These are phyloP conservation scores for Phalaenopsis hybrid DNA, from an alignment of 116 monocot genomes.

Conservation along the genomic window DNA sequence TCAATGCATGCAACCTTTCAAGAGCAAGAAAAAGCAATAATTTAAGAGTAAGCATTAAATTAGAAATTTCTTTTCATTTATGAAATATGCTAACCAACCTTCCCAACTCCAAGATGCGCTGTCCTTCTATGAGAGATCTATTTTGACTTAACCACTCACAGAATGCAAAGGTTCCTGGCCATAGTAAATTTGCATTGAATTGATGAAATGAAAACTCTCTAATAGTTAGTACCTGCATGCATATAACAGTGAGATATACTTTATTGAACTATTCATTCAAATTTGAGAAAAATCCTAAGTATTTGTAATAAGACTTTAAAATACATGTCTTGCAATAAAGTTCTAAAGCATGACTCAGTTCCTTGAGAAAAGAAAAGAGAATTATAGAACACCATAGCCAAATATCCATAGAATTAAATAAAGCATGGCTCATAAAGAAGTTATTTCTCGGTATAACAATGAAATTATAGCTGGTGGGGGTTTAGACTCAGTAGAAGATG, in stretches of 20 bases:
- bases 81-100: slow-evolving; percentile 30
- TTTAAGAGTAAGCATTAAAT: neutral
- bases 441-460: too few relatives aligned
- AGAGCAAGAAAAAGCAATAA: neutral
- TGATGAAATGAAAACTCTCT: slow-evolving; percentile 73
- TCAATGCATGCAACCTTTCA: slow-evolving; percentile 1
- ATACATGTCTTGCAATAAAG: too few relatives aligned
- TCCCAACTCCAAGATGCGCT: slow-evolving; percentile 65
- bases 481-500: too few relatives aligned
- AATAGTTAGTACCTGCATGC: slow-evolving; percentile 52
- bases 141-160: slow-evolving; percentile 60
- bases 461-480: too few relatives aligned
- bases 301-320: too few relatives aligned
- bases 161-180: slow-evolving; percentile 79
- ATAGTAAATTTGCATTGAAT: slow-evolving; percentile 73
- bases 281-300: too few relatives aligned
- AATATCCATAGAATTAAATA: too few relatives aligned
- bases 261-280: neutral
- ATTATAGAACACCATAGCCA: too few relatives aligned
- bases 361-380: too few relatives aligned
- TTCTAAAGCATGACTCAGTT: too few relatives aligned
- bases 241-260: neutral
- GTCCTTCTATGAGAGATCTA: slow-evolving; percentile 34
- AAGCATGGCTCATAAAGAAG: too few relatives aligned
- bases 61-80: neutral